A percentile compares a stretch with the other conserved stretches of the same genome.
These are phyloP conservation scores for Huntiella bhutanensis DNA, from an alignment of 2,329 filamentous ascomycete genomes.

Conservation along the genomic window DNA sequence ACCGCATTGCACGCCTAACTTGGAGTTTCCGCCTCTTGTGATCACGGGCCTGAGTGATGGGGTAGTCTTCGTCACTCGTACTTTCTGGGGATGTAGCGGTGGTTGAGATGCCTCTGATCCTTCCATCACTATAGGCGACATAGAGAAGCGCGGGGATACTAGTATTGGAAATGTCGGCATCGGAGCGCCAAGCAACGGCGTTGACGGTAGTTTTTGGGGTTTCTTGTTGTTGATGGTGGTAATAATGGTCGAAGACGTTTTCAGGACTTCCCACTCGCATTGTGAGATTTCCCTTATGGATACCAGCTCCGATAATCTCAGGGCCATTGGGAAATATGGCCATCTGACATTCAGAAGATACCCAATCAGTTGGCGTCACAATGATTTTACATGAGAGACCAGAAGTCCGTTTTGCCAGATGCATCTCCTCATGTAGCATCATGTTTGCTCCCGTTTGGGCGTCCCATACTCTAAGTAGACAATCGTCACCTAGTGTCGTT, in stretches of 20 bases:
- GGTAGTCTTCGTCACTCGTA: no score
- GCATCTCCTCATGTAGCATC: slow-evolving; percentile 56
- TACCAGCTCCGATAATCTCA: slow-evolving; percentile 61
- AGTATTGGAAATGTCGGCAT: slow-evolving; percentile 36
- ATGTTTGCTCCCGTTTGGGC: slow-evolving; percentile 66
- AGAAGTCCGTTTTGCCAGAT: slow-evolving; percentile 26
- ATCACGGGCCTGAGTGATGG: no score
- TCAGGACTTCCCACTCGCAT: slow-evolving; percentile 47
- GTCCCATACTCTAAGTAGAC: slow-evolving; percentile 75
- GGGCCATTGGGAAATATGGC: slow-evolving; percentile 67
- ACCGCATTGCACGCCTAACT: no score
- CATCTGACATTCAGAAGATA: slow-evolving; percentile 38
- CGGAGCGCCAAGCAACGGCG: slow-evolving; percentile 51
- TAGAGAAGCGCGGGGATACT: slow-evolving; percentile 43
- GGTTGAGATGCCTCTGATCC: slow-evolving; percentile 35
- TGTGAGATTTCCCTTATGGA: slow-evolving; percentile 57
- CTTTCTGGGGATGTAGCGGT: no score
- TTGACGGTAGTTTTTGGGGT: slow-evolving; percentile 36
- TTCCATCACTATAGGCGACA: slow-evolving; percentile 68
- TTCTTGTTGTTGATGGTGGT: no score
- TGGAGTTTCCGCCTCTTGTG: no score
- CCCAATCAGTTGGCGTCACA: slow-evolving; percentile 41
- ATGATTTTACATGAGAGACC: background rate
- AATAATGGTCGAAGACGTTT: background rate
- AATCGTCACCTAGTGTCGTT: slow-evolving; percentile 66